Evolutionary conservation across 1,139 yeast species (phyloP).

Genomic region (Arxiozyma slooffiae): DNA sequence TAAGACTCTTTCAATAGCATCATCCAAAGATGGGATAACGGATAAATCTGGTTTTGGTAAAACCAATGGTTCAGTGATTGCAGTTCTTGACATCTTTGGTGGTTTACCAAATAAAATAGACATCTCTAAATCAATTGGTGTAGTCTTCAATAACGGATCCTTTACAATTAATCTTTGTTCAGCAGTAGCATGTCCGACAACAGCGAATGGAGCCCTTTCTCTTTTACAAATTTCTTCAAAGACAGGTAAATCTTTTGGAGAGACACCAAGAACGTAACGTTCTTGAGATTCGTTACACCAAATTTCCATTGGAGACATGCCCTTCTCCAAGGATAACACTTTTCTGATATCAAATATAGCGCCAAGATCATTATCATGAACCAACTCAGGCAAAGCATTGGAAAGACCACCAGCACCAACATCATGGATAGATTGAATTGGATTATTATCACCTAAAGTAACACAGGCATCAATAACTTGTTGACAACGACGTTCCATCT

Average conservation of each 20-base stretch:
- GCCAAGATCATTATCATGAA: slow-evolving; percentile 93
- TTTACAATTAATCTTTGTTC: slow-evolving; percentile 76
- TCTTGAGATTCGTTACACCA: slow-evolving; percentile 99
- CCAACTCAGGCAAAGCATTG: slow-evolving; percentile 93
- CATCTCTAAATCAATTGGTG: slow-evolving; percentile 96
- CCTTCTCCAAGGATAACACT: slow-evolving; percentile 84
- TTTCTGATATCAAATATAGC: slow-evolving; percentile 88
- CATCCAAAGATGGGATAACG: slow-evolving; percentile 38
- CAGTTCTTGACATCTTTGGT: slow-evolving; percentile 85
- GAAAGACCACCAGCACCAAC: slow-evolving; percentile 99
- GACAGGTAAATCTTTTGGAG: slow-evolving; percentile 61
- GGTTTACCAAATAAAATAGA: slow-evolving; percentile 94
- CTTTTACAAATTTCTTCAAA: slow-evolving; percentile 80
- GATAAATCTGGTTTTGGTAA: slow-evolving; percentile 42
- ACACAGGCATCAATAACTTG: slow-evolving; percentile 94
- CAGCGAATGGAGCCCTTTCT: slow-evolving; percentile 94
- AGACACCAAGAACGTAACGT: slow-evolving; percentile 88
- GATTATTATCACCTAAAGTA: slow-evolving; percentile 68
- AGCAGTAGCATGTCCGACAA: slow-evolving; percentile 87
- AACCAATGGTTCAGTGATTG: slow-evolving; percentile 52
- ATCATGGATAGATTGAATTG: slow-evolving; percentile 93
- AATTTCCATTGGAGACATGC: slow-evolving; percentile 99
- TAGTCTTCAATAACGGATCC: slow-evolving; percentile 62
- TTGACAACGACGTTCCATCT: slow-evolving; percentile 98
- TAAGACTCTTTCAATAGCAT: slow-evolving; percentile 73